These are phyloP conservation scores for Annulohypoxylon moriforme DNA, from an alignment of 495 filamentous ascomycete genomes.

Conservation along the genomic window DNA sequence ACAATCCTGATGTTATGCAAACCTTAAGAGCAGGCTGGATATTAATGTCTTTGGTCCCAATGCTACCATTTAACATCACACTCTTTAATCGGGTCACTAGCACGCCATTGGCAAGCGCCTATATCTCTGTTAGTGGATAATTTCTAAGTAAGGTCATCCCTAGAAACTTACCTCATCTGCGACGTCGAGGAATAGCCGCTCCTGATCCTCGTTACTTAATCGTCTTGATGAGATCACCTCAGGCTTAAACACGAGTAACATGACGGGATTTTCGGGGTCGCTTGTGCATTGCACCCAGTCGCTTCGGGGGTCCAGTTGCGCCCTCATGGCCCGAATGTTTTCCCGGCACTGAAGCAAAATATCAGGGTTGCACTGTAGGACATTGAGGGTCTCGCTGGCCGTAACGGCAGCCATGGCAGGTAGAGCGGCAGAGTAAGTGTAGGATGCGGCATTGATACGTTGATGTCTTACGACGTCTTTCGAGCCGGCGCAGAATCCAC, in stretches of 20 bases:
- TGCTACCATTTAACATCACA: constrained; percentile 68
- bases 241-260: constrained; percentile 85
- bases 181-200: constrained; percentile 85
- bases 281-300: constrained; percentile 91
- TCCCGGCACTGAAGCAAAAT: constrained; percentile 80
- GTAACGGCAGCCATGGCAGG: constrained; percentile 94
- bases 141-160: neutral
- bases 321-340: constrained; percentile 81
- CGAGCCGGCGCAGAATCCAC: constrained; percentile 93
- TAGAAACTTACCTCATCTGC: constrained; percentile 83
- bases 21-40: constrained; percentile 86
- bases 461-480: constrained; percentile 95
- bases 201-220: constrained; percentile 78
- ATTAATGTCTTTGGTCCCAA: constrained; percentile 68
- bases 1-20: constrained; percentile 85
- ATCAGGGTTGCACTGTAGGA: constrained; percentile 86
- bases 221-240: constrained; percentile 80
- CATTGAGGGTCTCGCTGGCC: constrained; percentile 85
- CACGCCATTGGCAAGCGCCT: constrained; percentile 85
- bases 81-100: constrained; percentile 87
- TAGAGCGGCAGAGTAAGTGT: constrained; percentile 94
- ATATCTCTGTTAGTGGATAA: constrained; percentile 18
- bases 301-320: constrained; percentile 89
- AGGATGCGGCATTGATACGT: constrained; percentile 87
- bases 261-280: constrained; percentile 83